Percentiles rank a stretch among this genome's conserved stretches.
Evolutionary conservation across 1,139 yeast genomes (phyloP).

Genomic region (Debaryomycetaceae sp.): DNA sequence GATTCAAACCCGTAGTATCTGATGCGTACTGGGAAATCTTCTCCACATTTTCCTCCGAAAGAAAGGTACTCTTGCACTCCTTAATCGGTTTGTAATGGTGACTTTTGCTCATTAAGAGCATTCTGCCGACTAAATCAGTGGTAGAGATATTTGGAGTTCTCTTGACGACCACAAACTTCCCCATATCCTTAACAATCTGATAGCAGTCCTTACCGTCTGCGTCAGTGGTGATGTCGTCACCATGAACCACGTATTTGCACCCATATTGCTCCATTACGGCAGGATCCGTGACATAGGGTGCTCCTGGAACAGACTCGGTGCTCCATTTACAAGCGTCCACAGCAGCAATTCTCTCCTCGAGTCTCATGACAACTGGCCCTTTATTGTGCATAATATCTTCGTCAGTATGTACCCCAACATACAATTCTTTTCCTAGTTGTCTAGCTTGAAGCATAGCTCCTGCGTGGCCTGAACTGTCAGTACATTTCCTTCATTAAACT

Average conservation of each 20-base stretch:
- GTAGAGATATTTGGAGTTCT: slow-evolving; percentile 93
- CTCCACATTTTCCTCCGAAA: slow-evolving; percentile 28
- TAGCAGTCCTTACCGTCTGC: slow-evolving; percentile 94
- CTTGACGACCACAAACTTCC: slow-evolving; percentile 84
- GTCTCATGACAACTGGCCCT: slow-evolving; percentile 90
- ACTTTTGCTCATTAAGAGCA: slow-evolving; percentile 57
- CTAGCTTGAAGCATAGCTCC: slow-evolving; percentile 95
- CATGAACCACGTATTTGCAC: slow-evolving; percentile 91
- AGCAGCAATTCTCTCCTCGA: slow-evolving; percentile 75
- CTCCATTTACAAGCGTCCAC: slow-evolving; percentile 93
- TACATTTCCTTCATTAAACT: background rate
- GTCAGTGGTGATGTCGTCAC: slow-evolving; percentile 96
- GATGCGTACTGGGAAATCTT: slow-evolving; percentile 59
- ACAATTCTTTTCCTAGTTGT: slow-evolving; percentile 67
- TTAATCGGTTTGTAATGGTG: slow-evolving; percentile 52
- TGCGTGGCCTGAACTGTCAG: slow-evolving; percentile 60
- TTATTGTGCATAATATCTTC: slow-evolving; percentile 78
- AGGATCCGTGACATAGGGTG: slow-evolving; percentile 96
- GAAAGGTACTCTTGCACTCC: slow-evolving; percentile 19
- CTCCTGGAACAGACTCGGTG: slow-evolving; percentile 64
- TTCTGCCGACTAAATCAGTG: slow-evolving; percentile 91
- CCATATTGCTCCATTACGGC: slow-evolving; percentile 67
- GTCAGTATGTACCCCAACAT: slow-evolving; percentile 89
- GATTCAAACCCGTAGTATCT: slow-evolving; percentile 56
- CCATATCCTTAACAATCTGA: slow-evolving; percentile 74